Base-by-base conservation (phyloP, 306 rosid genomes). In the Lablab purpureus region DNA sequence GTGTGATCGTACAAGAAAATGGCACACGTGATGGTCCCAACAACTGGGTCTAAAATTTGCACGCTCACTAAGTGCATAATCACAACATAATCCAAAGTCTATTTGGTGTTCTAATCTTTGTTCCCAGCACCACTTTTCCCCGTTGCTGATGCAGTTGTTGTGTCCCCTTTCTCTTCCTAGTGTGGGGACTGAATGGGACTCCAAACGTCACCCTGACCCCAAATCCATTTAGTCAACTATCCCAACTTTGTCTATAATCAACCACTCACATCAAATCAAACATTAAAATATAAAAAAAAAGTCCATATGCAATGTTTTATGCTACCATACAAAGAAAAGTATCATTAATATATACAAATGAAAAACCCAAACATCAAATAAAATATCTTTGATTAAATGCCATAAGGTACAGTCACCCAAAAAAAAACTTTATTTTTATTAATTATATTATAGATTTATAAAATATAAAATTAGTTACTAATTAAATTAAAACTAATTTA, bases 11-110 rank as follows among this genome's bases (percentile, higher is more conserved):
- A 40, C 12, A 40, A 10, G 9, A 40, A 9, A 40, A 40, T 9
- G 45, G 59, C 80, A 59, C 81, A 81, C 54, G 81, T 67, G 72
- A 78, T 82, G 80, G 86, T 62, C 84, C 77, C 81, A 78, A 36
- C 40, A 22, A 69, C 67, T 2, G 74, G 68, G 51, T 62, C 23
- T 65, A 36, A 8, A 17, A 32, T 41, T 80, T 80, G 87, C 71
- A 54, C 84, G 59, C 84, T 66, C 28, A 75, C 56, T 78, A 74
- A 54, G 82, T 81, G 78, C 84, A 18, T 62, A 75, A 83, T 79
- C 71, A 83, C 46, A 65, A 15, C 73, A 50, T 43, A 81, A 83
- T 83, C 71, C 25, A 40, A 83, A 50, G 45, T 55, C 19, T 51
- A 51, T 28, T 37, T 78, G 67, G 45, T 19, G 10, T 78, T 52